These are phyloP conservation scores for Metarhizium robertsii DNA, from an alignment of 2,329 filamentous ascomycete genomes.

Conservation along the genomic window DNA sequence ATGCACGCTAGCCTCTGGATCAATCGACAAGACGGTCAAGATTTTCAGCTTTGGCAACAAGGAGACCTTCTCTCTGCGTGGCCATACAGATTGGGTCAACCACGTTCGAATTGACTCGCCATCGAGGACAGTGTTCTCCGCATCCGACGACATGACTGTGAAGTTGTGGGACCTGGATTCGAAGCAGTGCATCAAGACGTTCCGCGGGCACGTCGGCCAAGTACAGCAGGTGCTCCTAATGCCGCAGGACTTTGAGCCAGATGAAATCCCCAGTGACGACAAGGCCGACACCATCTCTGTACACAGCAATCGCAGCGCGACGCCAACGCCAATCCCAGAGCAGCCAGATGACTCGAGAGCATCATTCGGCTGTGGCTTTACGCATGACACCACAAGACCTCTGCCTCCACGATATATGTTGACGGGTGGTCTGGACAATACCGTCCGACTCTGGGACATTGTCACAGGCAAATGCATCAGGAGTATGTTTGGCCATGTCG, in stretches of 20 bases:
- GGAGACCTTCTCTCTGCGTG: slow-evolving; percentile 68
- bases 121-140: slow-evolving; percentile 82
- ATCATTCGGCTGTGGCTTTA: slow-evolving; percentile 54
- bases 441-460: slow-evolving; percentile 88
- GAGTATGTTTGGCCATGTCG: slow-evolving; percentile 93
- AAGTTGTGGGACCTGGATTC: slow-evolving; percentile 91
- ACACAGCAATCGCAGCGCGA: slow-evolving; percentile 36
- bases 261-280: slow-evolving; percentile 46
- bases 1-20: slow-evolving; percentile 78
- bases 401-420: slow-evolving; percentile 85
- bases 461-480: slow-evolving; percentile 72
- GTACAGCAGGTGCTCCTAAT: slow-evolving; percentile 86
- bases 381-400: slow-evolving; percentile 50
- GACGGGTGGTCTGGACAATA: slow-evolving; percentile 83
- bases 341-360: slow-evolving; percentile 36
- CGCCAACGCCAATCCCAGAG: slow-evolving; percentile 24
- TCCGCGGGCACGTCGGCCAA: slow-evolving; percentile 86
- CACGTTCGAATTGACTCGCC: slow-evolving; percentile 77
- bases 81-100: slow-evolving; percentile 93
- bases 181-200: slow-evolving; percentile 64
- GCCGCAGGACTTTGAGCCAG: slow-evolving; percentile 81
- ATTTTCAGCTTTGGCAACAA: slow-evolving; percentile 88
- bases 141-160: slow-evolving; percentile 86
- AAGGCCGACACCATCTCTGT: slow-evolving; percentile 46
- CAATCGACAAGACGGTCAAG: slow-evolving; percentile 80